Conservation (phyloP, 768 basidiomycete species). For the Termitomyces bulborhizus region DNA sequence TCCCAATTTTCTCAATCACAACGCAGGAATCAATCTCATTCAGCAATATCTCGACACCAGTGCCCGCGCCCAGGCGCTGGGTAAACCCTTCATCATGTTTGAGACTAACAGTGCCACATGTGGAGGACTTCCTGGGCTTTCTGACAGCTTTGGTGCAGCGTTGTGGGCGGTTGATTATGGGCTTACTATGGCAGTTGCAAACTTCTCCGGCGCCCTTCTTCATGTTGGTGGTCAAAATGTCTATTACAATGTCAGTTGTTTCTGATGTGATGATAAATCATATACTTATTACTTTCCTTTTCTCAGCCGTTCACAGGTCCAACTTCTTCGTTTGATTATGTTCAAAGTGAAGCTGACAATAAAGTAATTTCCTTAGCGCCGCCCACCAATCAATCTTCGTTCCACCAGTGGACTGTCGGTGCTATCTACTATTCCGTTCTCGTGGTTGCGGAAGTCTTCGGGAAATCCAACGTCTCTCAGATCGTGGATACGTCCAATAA, state of each 20-base stretch:
- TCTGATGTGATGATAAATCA: not conserved
- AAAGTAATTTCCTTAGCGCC: slow-evolving; percentile 22
- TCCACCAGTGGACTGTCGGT: slow-evolving; percentile 68
- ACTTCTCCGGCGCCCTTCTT: slow-evolving; percentile 48
- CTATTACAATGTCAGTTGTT: slow-evolving; percentile 54
- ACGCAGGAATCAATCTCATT: slow-evolving; percentile 41
- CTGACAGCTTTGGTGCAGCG: slow-evolving; percentile 58
- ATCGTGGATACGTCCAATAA: slow-evolving; percentile 61
- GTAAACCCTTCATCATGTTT: slow-evolving; percentile 57
- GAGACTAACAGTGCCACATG: slow-evolving; percentile 68
- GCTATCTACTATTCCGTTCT: slow-evolving; percentile 71
- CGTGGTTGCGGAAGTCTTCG: slow-evolving; percentile 65
- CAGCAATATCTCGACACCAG: slow-evolving; percentile 45
- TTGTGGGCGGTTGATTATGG: slow-evolving; percentile 62
- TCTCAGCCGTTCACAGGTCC: slow-evolving; percentile 53
- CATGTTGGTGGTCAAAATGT: slow-evolving; percentile 65
- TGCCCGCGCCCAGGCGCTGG: slow-evolving; percentile 32
- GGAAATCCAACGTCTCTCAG: slow-evolving; percentile 54
- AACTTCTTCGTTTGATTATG: not conserved
- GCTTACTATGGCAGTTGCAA: slow-evolving; percentile 54
- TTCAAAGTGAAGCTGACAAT: not conserved
- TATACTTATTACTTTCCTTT: slow-evolving; percentile 18
- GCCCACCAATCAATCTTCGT: slow-evolving; percentile 47
- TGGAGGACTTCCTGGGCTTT: slow-evolving; percentile 61
- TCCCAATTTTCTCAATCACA: slow-evolving; percentile 54